A percentile compares a stretch with the other conserved stretches of the same genome.
Evolutionary conservation across 2,329 filamentous ascomycete genomes (phyloP).

Genomic region (Trichoderma sp.): DNA sequence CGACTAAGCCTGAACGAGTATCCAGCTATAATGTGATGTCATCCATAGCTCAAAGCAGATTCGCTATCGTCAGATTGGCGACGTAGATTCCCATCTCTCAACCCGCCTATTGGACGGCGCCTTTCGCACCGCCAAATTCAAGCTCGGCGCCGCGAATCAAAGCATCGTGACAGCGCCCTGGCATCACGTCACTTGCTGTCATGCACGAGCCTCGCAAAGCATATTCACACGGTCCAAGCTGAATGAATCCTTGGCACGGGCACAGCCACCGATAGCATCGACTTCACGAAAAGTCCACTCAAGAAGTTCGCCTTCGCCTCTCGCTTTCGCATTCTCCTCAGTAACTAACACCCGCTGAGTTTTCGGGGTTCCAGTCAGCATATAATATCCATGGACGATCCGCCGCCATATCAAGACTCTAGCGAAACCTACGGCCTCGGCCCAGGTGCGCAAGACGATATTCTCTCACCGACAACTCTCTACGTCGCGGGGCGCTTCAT

Average conservation of each 20-base stretch:
- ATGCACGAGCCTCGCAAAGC: background rate
- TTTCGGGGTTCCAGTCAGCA: background rate
- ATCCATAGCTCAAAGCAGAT: background rate
- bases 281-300: background rate
- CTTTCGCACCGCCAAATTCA: background rate
- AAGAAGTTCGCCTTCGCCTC: background rate
- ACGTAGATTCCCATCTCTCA: background rate
- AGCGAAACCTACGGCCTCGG: background rate
- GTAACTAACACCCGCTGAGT: background rate
- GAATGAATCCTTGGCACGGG: background rate
- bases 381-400: background rate
- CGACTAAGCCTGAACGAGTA: background rate
- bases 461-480: constrained; percentile 33
- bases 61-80: background rate
- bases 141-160: background rate
- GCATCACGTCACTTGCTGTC: background rate
- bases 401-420: background rate
- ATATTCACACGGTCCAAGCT: background rate
- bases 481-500: constrained; percentile 35
- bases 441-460: constrained; percentile 3
- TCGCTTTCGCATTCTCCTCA: background rate
- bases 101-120: background rate
- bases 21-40: background rate
- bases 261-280: background rate
- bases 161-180: background rate